Percentiles rank a stretch among this genome's conserved stretches.
phyloP scores from a whole-genome alignment of 345 rosid species.

The Dipteronia dyeriana region DNA sequence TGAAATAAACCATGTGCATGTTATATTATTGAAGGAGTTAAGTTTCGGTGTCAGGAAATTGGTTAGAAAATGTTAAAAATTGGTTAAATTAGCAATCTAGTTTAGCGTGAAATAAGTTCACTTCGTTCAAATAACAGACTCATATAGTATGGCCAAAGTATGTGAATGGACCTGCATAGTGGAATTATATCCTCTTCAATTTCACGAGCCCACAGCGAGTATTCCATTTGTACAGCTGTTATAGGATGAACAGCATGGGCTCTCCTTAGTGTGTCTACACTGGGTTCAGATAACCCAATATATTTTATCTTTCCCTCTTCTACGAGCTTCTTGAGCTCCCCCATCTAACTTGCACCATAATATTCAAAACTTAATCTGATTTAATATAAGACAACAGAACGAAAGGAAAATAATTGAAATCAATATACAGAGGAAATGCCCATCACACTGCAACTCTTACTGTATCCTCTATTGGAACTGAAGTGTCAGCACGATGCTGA shows the following conservation, averaged over 20 bases:
- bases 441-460: too few relatives aligned
- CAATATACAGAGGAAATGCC: too few relatives aligned
- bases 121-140: neutral
- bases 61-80: neutral
- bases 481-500: constrained; percentile 51
- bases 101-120: neutral
- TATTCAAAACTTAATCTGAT: neutral
- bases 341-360: constrained; percentile 25
- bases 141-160: neutral
- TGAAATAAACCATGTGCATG: too few relatives aligned
- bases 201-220: constrained; percentile 45
- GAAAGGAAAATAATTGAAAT: too few relatives aligned
- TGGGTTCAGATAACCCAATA: constrained; percentile 53
- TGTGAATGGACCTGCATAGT: constrained; percentile 37
- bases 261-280: constrained; percentile 41
- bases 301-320: constrained; percentile 51
- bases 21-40: too few relatives aligned
- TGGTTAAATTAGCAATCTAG: neutral
- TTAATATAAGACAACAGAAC: too few relatives aligned
- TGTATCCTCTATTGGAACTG: constrained; percentile 55
- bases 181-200: constrained; percentile 39
- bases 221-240: constrained; percentile 48
- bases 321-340: constrained; percentile 41
- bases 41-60: neutral
- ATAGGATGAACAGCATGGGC: constrained; percentile 54